A percentile compares a stretch with the other conserved stretches of the same genome.
These are phyloP conservation scores for Pythium dissimile DNA, from an alignment of 352 stramenopile species.

Conservation along the genomic window DNA sequence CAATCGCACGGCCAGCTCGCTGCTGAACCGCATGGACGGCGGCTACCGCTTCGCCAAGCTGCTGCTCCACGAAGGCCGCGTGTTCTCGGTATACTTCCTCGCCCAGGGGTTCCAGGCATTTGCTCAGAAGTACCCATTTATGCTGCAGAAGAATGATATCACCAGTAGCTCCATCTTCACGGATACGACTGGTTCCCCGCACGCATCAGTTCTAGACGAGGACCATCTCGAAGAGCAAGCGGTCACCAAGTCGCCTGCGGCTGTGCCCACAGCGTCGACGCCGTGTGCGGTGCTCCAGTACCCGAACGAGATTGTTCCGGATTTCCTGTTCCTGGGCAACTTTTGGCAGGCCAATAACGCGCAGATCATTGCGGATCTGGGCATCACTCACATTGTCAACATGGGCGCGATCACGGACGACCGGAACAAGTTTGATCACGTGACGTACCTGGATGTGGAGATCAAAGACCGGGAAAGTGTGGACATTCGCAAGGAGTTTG, in stretches of 20 bases:
- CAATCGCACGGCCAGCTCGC: conserved; percentile 40
- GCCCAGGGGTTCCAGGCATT: conserved; percentile 62
- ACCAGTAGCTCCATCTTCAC: conserved; percentile 15
- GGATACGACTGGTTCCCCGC: not conserved
- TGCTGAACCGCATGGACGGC: conserved; percentile 66
- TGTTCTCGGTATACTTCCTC: conserved; percentile 74
- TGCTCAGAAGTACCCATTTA: conserved; percentile 66
- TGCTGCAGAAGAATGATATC: conserved; percentile 25
- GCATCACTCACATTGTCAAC: conserved; percentile 76
- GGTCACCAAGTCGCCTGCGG: too few species aligned
- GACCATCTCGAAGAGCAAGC: conserved; percentile 8
- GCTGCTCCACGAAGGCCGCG: conserved; percentile 55
- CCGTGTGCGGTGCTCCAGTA: conserved; percentile 49
- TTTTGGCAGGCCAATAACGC: conserved; percentile 78
- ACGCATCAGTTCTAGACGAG: not conserved
- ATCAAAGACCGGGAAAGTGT: conserved; percentile 59
- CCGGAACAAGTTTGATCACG: conserved; percentile 45
- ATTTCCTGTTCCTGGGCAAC: conserved; percentile 72
- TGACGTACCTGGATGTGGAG: conserved; percentile 63
- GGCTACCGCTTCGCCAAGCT: conserved; percentile 65
- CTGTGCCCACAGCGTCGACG: too few species aligned
- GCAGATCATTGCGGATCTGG: conserved; percentile 42
- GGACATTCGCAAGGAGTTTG: conserved; percentile 56
- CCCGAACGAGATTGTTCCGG: conserved; percentile 74
- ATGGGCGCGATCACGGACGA: conserved; percentile 60